Evolutionary conservation across 352 stramenopile genomes (phyloP), one percentile per base, ranked within the genome.

Genomic region (Globisporangium sylvaticum): DNA sequence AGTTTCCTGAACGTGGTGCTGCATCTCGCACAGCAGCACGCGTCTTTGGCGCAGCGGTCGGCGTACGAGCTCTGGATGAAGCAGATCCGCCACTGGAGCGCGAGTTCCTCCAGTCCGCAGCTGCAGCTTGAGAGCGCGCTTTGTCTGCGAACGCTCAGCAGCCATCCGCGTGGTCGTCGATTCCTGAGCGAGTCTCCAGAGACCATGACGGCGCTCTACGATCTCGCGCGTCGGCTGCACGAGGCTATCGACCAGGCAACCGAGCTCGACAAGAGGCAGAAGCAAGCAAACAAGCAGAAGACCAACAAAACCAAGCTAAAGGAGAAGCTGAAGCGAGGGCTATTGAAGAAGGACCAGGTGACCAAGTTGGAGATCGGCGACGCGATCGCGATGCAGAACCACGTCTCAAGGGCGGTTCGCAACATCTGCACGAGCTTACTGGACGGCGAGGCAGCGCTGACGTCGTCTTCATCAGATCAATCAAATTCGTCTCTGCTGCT

Each of bases 31-130:
- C 68, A 78, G 14, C 72, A 80, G 27, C 75, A 79, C 18, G 69
- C 75, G 0, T 67, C 75, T 0, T 39, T 73, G 6, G 75, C 78
- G 25, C 61, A 75, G 34, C 72, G 55, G 37, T 73, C 81, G 4
- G 77, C 79, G 2, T 89, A 90, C 58, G 77, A 87, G 53, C 65
- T 79, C 10, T 93, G 83, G 83, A 82, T 91, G 77, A 73, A 88
- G 50, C 77, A 84, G 53, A 75, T 93, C 57, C 66, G 67, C 1
- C 74, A 71, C 27, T 90, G 85, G 81, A 66, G 71, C 32, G 29
- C 14, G 25, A 44, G 55, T 8, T 22, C 55, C 1, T 18, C 55
- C 3, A 68, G 31, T 37, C 55, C 60, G 18, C 14, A 39, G 9
- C 68, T 91, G 18, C 78, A 89, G 55, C 44, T 88, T 3, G 59